phyloP scores from a whole-genome alignment of 257 asterid species.

The Solanum pinnatisectum region DNA sequence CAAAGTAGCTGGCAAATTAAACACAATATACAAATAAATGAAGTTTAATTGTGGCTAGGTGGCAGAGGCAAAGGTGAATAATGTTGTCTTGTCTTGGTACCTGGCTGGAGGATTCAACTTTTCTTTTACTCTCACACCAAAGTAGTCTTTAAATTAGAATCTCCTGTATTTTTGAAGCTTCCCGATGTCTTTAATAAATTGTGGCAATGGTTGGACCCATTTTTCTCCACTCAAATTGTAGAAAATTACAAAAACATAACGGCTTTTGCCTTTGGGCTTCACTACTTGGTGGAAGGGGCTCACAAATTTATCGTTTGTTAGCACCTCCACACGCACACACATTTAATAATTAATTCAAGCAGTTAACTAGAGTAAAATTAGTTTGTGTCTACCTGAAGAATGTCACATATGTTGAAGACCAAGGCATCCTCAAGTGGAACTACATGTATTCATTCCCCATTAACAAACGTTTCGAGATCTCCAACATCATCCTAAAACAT shows the following conservation, averaged over 20 bases:
- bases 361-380: too few relatives aligned
- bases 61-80: not conserved
- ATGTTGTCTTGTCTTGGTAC: constrained; percentile 1
- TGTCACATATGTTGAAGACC: not conserved
- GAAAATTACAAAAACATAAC: constrained; percentile 24
- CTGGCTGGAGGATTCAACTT: constrained; percentile 25
- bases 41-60: not conserved
- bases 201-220: constrained; percentile 29
- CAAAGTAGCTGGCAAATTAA: too few relatives aligned
- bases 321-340: too few relatives aligned
- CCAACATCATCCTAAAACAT: not conserved
- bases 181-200: constrained; percentile 15
- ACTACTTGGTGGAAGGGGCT: not conserved
- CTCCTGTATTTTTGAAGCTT: constrained; percentile 19
- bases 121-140: constrained; percentile 29
- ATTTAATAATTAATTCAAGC: too few relatives aligned
- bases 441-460: not conserved
- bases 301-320: not conserved
- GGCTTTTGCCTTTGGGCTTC: not conserved
- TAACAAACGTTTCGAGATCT: not conserved
- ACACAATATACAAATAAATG: not conserved
- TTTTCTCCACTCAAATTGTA: constrained; percentile 14
- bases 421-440: not conserved
- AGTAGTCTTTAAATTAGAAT: constrained; percentile 24
- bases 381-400: not conserved